A percentile compares a stretch with the other conserved stretches of the same genome.
Evolutionary conservation across 176 grass and related monocot genomes (phyloP).

Genomic region (Otatea glauca): DNA sequence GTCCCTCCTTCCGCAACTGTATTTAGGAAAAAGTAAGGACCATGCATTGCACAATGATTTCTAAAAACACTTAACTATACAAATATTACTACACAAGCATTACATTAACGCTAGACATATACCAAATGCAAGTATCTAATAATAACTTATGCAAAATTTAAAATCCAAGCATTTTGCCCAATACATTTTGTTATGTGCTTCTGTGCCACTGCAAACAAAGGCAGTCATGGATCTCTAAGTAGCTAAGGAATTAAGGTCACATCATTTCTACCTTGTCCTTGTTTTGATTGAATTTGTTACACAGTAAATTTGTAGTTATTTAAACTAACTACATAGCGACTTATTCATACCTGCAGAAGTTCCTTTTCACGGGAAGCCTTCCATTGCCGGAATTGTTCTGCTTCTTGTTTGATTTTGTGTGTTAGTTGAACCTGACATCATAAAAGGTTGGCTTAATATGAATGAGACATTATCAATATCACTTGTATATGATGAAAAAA

Average conservation of each 20-base stretch:
- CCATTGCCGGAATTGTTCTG: slow-evolving; percentile 93
- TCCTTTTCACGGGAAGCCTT: slow-evolving; percentile 98
- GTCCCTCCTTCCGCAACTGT: slow-evolving; percentile 87
- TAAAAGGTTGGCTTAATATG: slow-evolving; percentile 16
- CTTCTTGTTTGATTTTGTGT: slow-evolving; percentile 99
- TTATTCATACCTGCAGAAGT: slow-evolving; percentile 74
- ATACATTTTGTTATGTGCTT: slow-evolving; percentile 20
- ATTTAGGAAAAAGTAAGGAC: slow-evolving; percentile 36
- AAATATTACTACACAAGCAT: slow-evolving; percentile 36
- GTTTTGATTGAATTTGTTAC: slow-evolving; percentile 9
- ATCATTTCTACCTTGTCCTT: slow-evolving; percentile 13
- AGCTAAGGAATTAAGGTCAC: background rate
- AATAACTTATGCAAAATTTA: background rate
- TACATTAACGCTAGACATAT: background rate
- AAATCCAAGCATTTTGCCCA: slow-evolving; percentile 17
- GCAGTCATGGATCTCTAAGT: background rate
- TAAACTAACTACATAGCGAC: background rate
- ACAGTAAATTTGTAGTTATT: slow-evolving; percentile 28
- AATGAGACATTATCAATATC: slow-evolving; percentile 11
- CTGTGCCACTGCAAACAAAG: background rate
- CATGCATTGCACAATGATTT: slow-evolving; percentile 21
- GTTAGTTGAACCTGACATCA: slow-evolving; percentile 87
- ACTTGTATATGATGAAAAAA: slow-evolving; percentile 9
- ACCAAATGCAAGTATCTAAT: background rate
- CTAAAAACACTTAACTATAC: background rate